Evolutionary conservation across 345 rosid species (phyloP).

Genomic region (Camelina hispida): DNA sequence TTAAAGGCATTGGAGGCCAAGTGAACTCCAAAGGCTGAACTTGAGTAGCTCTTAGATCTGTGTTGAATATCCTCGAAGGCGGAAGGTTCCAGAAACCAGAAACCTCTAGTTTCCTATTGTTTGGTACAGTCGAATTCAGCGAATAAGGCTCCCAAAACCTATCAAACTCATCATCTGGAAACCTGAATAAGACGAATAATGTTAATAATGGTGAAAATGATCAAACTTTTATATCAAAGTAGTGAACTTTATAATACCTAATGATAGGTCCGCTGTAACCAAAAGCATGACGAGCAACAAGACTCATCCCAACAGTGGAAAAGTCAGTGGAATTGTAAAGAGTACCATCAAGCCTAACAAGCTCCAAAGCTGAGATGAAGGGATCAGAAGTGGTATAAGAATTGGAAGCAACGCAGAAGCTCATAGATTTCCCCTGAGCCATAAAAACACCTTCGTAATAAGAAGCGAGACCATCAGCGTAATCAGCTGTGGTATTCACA

Average conservation of each 20-base stretch:
- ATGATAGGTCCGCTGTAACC: slow-evolving; percentile 62
- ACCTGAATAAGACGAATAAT: slow-evolving; percentile 48
- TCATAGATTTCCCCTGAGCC: slow-evolving; percentile 75
- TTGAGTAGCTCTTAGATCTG: slow-evolving; percentile 52
- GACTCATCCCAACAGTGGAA: slow-evolving; percentile 48
- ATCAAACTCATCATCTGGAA: slow-evolving; percentile 80
- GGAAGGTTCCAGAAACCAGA: slow-evolving; percentile 95
- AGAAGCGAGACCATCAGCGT: slow-evolving; percentile 54
- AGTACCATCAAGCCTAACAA: slow-evolving; percentile 60
- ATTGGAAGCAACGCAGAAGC: slow-evolving; percentile 74
- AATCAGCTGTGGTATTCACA: slow-evolving; percentile 80
- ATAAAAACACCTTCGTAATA: slow-evolving; percentile 81
- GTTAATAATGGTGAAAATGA: neutral
- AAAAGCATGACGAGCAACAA: slow-evolving; percentile 81
- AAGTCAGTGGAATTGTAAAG: slow-evolving; percentile 80
- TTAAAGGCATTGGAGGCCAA: slow-evolving; percentile 70
- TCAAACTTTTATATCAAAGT: neutral
- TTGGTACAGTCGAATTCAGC: slow-evolving; percentile 41
- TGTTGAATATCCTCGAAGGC: slow-evolving; percentile 73
- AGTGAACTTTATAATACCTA: slow-evolving; percentile 48
- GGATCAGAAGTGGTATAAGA: slow-evolving; percentile 77
- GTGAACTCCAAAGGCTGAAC: slow-evolving; percentile 57
- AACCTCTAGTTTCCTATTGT: slow-evolving; percentile 58
- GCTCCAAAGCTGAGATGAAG: slow-evolving; percentile 86
- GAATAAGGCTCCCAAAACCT: slow-evolving; percentile 80